phyloP scores from a whole-genome alignment of 345 rosid genomes.

The Citrus inodora region DNA sequence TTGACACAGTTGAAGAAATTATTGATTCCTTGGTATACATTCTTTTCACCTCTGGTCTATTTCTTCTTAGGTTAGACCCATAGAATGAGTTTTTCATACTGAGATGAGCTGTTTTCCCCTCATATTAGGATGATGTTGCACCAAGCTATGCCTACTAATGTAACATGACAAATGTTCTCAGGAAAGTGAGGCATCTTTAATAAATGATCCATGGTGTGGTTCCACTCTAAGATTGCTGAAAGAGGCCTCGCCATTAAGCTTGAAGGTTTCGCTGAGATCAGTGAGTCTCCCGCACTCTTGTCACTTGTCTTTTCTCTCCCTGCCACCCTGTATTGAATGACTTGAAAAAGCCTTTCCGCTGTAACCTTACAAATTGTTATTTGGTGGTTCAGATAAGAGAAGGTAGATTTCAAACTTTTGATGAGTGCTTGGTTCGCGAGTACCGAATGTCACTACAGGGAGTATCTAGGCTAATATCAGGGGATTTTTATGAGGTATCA shows the following conservation, averaged over 20 bases:
- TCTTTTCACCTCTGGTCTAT: not conserved
- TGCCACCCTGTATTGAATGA: not conserved
- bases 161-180: slow-evolving; percentile 23
- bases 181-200: slow-evolving; percentile 58
- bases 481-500: slow-evolving; percentile 75
- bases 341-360: not conserved
- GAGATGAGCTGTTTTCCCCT: not conserved
- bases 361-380: slow-evolving; percentile 2
- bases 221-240: slow-evolving; percentile 61
- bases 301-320: not conserved
- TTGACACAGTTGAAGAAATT: slow-evolving; percentile 84
- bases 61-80: not conserved
- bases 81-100: not conserved
- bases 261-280: slow-evolving; percentile 89
- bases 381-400: slow-evolving; percentile 57
- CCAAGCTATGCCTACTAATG: not conserved
- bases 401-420: slow-evolving; percentile 78
- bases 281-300: slow-evolving; percentile 43
- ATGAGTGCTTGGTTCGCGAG: slow-evolving; percentile 78
- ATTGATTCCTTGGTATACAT: slow-evolving; percentile 68
- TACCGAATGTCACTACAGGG: slow-evolving; percentile 82
- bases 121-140: not conserved
- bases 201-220: slow-evolving; percentile 64
- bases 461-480: slow-evolving; percentile 42
- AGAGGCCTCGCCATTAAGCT: slow-evolving; percentile 81